phyloP scores from a whole-genome alignment of 2,329 filamentous ascomycete species.

The Cladobotryum protrusum region DNA sequence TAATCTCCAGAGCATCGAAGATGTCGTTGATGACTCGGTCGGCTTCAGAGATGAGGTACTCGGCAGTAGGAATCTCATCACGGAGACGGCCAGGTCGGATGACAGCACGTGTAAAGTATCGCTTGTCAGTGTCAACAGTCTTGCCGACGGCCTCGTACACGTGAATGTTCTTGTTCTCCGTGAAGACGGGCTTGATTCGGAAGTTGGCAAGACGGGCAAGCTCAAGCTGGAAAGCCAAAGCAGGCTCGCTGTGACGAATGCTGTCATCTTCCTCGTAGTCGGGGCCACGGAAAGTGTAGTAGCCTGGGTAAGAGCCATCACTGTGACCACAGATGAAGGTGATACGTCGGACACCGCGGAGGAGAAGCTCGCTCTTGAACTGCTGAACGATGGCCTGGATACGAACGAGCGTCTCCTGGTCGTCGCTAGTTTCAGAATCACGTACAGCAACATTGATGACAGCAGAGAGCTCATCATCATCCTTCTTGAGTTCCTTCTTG shows the following conservation, averaged over 20 bases:
- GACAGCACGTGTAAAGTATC: conserved; percentile 95
- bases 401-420: conserved; percentile 71
- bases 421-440: conserved; percentile 77
- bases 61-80: conserved; percentile 96
- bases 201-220: conserved; percentile 91
- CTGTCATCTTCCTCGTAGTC: conserved; percentile 84
- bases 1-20: conserved; percentile 93
- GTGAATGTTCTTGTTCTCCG: conserved; percentile 98
- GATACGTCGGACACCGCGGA: conserved; percentile 77
- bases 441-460: conserved; percentile 90
- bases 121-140: conserved; percentile 90
- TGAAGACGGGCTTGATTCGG: conserved; percentile 97
- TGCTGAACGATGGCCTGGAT: conserved; percentile 71
- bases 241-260: conserved; percentile 95
- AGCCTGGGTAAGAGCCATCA: conserved; percentile 90
- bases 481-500: conserved; percentile 24
- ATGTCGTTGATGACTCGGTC: conserved; percentile 97
- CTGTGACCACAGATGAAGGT: conserved; percentile 95
- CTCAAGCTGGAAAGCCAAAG: conserved; percentile 97
- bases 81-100: conserved; percentile 90
- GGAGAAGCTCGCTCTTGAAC: conserved; percentile 75
- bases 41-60: conserved; percentile 96
- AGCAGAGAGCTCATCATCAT: conserved; percentile 75
- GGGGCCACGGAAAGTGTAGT: conserved; percentile 97
- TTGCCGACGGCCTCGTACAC: conserved; percentile 97